phyloP scores from a whole-genome alignment of 441 rosid species.

The Dalechampia spathulata region DNA sequence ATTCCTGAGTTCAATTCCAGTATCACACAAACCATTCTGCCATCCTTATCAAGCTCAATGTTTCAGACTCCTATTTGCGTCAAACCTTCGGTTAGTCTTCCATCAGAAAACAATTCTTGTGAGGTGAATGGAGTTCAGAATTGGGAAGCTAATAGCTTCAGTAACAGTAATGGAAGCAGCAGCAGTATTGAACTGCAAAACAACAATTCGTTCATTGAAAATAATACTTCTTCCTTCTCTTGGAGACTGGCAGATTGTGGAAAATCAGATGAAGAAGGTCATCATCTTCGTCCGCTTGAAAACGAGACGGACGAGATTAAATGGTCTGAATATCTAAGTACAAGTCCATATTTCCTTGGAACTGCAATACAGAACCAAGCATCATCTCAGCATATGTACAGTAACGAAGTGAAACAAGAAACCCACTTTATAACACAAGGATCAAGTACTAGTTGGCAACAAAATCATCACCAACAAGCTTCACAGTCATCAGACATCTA shows the following conservation, averaged over 20 bases:
- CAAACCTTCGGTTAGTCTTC: slow-evolving; percentile 46
- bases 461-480: slow-evolving; percentile 29
- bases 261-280: slow-evolving; percentile 20
- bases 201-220: slow-evolving; percentile 32
- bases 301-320: slow-evolving; percentile 39
- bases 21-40: slow-evolving; percentile 17
- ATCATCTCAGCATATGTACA: slow-evolving; percentile 37
- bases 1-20: slow-evolving; percentile 27
- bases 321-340: slow-evolving; percentile 57
- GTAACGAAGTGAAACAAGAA: slow-evolving; percentile 34
- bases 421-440: slow-evolving; percentile 31
- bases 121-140: slow-evolving; percentile 26
- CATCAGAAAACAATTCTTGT: slow-evolving; percentile 30
- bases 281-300: slow-evolving; percentile 23
- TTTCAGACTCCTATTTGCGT: slow-evolving; percentile 35
- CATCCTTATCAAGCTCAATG: slow-evolving; percentile 24
- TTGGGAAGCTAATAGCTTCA: slow-evolving; percentile 35
- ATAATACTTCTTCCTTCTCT: slow-evolving; percentile 31
- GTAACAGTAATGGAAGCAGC: slow-evolving; percentile 27
- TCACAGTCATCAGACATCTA: slow-evolving; percentile 30
- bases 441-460: slow-evolving; percentile 31
- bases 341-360: slow-evolving; percentile 39
- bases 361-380: slow-evolving; percentile 31
- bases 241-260: slow-evolving; percentile 41
- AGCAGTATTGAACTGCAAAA: slow-evolving; percentile 27